Base-by-base conservation (phyloP, 768 basidiomycete species). In the Serendipita sp. region DNA sequence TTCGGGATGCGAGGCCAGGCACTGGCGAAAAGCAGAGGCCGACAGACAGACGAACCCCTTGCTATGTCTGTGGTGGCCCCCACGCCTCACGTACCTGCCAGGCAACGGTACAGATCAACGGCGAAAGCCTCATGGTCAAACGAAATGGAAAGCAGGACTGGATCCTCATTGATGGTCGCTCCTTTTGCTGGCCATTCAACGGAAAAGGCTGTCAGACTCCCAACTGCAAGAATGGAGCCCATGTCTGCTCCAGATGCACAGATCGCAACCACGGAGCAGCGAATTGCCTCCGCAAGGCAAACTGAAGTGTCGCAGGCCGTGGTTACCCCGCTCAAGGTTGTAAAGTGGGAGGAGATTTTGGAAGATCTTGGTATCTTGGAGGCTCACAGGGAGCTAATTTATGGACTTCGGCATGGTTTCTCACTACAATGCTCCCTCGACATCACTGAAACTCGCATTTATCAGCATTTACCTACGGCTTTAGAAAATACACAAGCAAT, bases 361-460 rank as follows among this genome's bases (percentile, higher is more conserved):
- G 44, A 45, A 45, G 44, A 45, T 18, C 18, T 45, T 13, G 18
- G 18, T 62, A 62, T 33, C 43, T 46, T 34, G 44, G 43, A 34
- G 33, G 44, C 33, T 15, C 43, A 36, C n/a, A 2, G 27, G 10
- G 60, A 62, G 8, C 15, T 62, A 10, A 15, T 45, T 8, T 2
- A 36, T 40, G 60, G 60, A 27, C 43, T 62, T 3, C 3, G 18
- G 5, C 6, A 62, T 18, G 60, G 60, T n/a, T 62, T 62, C 15
- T 15, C 16, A 29, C 31, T 3, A 27, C 44, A 29, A 50, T 62
- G 8, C 11, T 3, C 44, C 45, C 63, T 34, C 8, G 43, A 6
- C 8, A 33, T 2, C 18, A 64, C 1, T 64, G 70, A 2, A 70
- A 66, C 52, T 45, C 1, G 44, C 23, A 23, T 23, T 23, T 23